Evolutionary conservation across 2,329 filamentous ascomycete genomes (phyloP).

Genomic region (Didymellaceae sp.): DNA sequence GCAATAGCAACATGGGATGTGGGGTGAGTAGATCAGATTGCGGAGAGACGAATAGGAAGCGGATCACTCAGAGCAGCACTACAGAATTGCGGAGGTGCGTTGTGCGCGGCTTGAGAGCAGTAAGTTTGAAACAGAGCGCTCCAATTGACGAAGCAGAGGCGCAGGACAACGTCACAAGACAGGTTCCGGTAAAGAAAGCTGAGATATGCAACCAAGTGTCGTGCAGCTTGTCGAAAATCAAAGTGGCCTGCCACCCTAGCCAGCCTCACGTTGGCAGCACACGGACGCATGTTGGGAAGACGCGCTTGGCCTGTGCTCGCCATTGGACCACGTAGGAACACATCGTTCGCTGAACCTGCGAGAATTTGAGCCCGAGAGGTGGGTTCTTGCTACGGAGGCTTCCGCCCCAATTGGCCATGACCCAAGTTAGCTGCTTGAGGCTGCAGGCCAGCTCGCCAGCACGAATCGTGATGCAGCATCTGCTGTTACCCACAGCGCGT

Average conservation of each 20-base stretch:
- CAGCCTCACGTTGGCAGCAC: constrained; percentile 42
- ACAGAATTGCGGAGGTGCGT: constrained; percentile 33
- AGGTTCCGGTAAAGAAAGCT: constrained; percentile 24
- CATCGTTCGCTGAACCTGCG: constrained; percentile 36
- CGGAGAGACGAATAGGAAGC: constrained; percentile 45
- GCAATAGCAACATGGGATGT: constrained; percentile 47
- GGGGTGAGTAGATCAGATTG: constrained; percentile 41
- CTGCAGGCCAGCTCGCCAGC: constrained; percentile 26
- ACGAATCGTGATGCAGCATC: constrained; percentile 35
- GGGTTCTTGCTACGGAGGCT: constrained; percentile 29
- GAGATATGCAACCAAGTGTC: constrained; percentile 30
- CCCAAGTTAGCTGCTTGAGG: constrained; percentile 35
- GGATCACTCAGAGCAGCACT: constrained; percentile 33
- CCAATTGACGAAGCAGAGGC: constrained; percentile 37
- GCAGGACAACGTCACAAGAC: constrained; percentile 45
- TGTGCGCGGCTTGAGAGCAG: constrained; percentile 41
- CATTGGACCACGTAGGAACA: constrained; percentile 48
- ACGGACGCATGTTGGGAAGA: constrained; percentile 32
- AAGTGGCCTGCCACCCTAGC: constrained; percentile 41
- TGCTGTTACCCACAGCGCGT: constrained; percentile 27
- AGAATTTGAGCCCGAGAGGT: constrained; percentile 38
- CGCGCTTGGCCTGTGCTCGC: constrained; percentile 33
- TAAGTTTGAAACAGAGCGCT: constrained; percentile 28
- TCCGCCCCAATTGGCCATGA: constrained; percentile 37
- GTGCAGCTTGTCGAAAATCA: constrained; percentile 33